Percentiles rank a stretch among this genome's conserved stretches.
Conservation (phyloP, 345 rosid species). For the Euclidium syriacum region DNA sequence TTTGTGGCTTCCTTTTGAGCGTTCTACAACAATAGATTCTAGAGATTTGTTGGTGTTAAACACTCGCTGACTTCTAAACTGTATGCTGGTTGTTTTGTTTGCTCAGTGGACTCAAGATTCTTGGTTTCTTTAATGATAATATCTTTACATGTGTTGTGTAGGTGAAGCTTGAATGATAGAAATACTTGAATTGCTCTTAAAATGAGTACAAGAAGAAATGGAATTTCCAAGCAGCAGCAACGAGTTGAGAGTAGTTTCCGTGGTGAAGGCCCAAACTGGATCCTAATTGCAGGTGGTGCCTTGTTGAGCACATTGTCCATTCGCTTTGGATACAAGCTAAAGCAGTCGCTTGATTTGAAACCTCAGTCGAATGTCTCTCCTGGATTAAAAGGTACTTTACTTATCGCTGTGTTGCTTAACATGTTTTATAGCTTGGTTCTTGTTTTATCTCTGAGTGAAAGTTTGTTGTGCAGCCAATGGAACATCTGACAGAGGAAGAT, state of each 20-base stretch:
- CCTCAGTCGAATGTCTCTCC: constrained; percentile 41
- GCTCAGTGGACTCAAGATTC: too few species aligned
- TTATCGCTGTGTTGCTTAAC: neutral
- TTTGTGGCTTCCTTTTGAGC: neutral
- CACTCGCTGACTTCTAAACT: neutral
- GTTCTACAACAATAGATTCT: neutral
- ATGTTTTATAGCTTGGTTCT: neutral
- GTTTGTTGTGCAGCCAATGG: constrained; percentile 28
- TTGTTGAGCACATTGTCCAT: constrained; percentile 86
- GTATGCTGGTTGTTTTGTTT: neutral
- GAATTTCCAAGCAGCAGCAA: constrained; percentile 51
- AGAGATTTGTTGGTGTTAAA: neutral
- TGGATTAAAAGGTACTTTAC: constrained; percentile 39
- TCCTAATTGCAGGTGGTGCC: constrained; percentile 91
- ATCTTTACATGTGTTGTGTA: constrained; percentile 29
- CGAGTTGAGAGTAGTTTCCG: constrained; percentile 34
- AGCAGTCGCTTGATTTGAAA: constrained; percentile 60
- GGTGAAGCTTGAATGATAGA: constrained; percentile 53
- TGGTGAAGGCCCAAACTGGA: constrained; percentile 81
- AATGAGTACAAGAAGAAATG: constrained; percentile 59
- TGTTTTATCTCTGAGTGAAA: constrained; percentile 12
- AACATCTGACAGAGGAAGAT: constrained; percentile 24
- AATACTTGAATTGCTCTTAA: constrained; percentile 29
- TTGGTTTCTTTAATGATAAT: neutral
- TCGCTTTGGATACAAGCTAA: constrained; percentile 87